Evolutionary conservation across 257 asterid species (phyloP).

Genomic region (Rubia yunnanensis): DNA sequence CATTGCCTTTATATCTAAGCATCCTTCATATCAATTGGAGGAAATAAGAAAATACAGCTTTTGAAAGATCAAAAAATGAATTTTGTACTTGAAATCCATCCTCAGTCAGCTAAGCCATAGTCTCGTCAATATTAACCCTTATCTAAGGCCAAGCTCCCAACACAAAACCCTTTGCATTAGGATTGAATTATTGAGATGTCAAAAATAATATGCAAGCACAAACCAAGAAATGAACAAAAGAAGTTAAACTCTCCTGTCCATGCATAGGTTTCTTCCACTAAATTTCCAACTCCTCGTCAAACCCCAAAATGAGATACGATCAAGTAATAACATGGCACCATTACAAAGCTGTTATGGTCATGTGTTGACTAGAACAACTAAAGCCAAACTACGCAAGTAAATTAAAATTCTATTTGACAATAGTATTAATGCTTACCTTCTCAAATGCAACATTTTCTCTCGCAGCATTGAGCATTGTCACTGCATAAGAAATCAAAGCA

Average conservation of each 20-base stretch:
- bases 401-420: not conserved
- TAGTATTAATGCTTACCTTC: conserved; percentile 43
- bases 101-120: not conserved
- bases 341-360: not conserved
- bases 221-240: not conserved
- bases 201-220: not conserved
- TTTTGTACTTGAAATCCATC: not conserved
- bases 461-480: conserved; percentile 83
- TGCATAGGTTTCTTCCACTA: not conserved
- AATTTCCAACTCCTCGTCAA: not conserved
- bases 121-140: not conserved
- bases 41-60: not conserved
- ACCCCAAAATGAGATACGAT: not conserved
- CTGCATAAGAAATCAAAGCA: conserved; percentile 92
- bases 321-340: not conserved
- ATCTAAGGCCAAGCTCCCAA: not conserved
- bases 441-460: conserved; percentile 75
- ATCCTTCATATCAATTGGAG: not conserved
- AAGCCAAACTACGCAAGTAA: not conserved
- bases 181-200: not conserved
- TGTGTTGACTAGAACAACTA: not conserved
- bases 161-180: not conserved
- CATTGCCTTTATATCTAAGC: not conserved
- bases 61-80: not conserved
- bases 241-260: not conserved